Percentiles rank a stretch among this genome's conserved stretches.
These are phyloP conservation scores for Salvia rosmarinus DNA, from an alignment of 257 asterid genomes.

Conservation along the genomic window DNA sequence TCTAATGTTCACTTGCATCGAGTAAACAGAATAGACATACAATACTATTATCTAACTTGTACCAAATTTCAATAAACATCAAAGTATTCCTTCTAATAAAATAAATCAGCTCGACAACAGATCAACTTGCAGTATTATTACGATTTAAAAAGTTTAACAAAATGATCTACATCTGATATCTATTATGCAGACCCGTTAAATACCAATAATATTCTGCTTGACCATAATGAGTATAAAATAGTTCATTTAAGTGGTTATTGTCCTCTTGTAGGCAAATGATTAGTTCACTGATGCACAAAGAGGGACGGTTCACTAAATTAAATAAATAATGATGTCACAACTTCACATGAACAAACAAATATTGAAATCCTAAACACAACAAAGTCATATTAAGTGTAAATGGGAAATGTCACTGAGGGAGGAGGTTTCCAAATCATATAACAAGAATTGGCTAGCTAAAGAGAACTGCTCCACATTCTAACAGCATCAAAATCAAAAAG, in stretches of 20 bases:
- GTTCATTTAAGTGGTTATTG: background rate
- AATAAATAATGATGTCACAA: background rate
- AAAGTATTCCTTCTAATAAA: background rate
- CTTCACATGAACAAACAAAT: background rate
- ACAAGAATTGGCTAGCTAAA: background rate
- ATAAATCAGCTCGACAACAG: background rate
- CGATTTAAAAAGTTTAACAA: background rate
- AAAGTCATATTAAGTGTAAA: background rate
- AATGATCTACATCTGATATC: background rate
- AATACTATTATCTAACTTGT: background rate
- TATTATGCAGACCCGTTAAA: background rate
- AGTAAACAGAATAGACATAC: background rate
- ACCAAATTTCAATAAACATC: background rate
- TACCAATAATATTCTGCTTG: background rate
- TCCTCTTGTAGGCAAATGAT: background rate
- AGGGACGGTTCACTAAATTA: background rate
- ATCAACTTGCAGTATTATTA: constrained; percentile 11
- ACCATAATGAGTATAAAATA: background rate
- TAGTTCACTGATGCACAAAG: background rate
- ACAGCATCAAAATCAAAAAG: background rate
- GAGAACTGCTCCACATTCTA: background rate
- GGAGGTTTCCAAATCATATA: background rate
- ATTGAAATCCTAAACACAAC: background rate
- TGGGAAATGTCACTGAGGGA: background rate
- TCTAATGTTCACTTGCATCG: background rate